Evolutionary conservation across 1,139 yeast genomes (phyloP), one percentile per base, ranked within the genome.

Genomic region (Debaryomyces robertsiae): DNA sequence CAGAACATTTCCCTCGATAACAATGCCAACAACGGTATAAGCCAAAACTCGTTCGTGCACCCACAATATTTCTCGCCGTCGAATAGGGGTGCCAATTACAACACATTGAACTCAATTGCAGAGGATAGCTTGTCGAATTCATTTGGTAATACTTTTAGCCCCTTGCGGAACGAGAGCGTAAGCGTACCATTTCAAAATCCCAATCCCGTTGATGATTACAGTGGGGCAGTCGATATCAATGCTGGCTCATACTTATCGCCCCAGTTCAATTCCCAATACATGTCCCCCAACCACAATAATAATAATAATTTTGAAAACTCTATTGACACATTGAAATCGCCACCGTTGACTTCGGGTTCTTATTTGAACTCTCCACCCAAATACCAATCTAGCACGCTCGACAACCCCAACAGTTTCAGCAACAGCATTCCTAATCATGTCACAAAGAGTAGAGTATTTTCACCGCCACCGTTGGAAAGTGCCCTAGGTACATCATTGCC

Each of bases 61-160:
- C 65, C 75, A 5, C 74, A 69, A 44, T 71, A 69, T 50, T 72
- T 72, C 43, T 69, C 75, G 1, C 77, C 77, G 3, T 63, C 71
- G 4, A 58, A 54, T 13, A 60, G 53, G 38, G 49, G 49, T 37
- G 19, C 38, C 9, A 40, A 61, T 42, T 66, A 56, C 40, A 58
- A 58, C 42, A 52, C 60, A 11, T 55, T 67, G 36, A 60, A 64
- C 36, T 54, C 69, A 3, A 67, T 67, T 31, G 68, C 69, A 2
- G 73, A 67, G 45, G 61, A 58, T 45, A 51, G 50, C 9, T 45
- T 49, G 28, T 46, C 53, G 4, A 48, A 41, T 15, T 39, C 50
- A 4, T 48, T 50, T 35, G 46, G 40, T 27, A 48, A 41, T 30
- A 46, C 54, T 10, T 60, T 63, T 48, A 64, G 68, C 45, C 71